phyloP scores from a whole-genome alignment of 1,284 basidiomycete genomes.

The Lignosus rhinocerotis region DNA sequence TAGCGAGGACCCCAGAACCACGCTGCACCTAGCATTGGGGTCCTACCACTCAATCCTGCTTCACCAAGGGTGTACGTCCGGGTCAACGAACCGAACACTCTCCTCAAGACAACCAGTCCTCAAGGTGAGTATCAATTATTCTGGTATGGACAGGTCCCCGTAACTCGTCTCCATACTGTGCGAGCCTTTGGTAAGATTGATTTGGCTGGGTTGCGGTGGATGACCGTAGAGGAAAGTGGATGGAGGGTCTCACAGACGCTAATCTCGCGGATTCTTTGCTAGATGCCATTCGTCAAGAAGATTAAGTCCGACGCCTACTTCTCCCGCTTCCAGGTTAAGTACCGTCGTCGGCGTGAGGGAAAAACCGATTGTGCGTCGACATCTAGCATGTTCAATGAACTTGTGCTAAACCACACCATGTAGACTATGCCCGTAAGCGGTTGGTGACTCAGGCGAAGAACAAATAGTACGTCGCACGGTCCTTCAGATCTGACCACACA shows the following conservation, averaged over 20 bases:
- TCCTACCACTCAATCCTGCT: conserved; percentile 11
- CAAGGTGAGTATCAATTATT: conserved; percentile 51
- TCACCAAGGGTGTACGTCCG: conserved; percentile 14
- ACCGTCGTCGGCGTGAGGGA: conserved; percentile 93
- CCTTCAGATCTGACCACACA: neutral
- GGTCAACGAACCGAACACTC: conserved; percentile 36
- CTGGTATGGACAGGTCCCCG: neutral
- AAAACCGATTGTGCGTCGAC: conserved; percentile 90
- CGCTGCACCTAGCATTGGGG: conserved; percentile 14
- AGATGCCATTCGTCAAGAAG: conserved; percentile 92
- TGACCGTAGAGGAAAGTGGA: conserved; percentile 33
- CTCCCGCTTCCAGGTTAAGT: conserved; percentile 97
- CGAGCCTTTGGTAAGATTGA: neutral
- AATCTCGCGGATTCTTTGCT: conserved; percentile 10
- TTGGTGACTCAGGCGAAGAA: conserved; percentile 98
- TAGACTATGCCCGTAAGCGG: conserved; percentile 96
- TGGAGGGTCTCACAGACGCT: conserved; percentile 29
- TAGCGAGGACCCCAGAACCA: conserved; percentile 10
- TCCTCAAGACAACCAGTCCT: conserved; percentile 41
- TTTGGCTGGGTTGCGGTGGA: conserved; percentile 26
- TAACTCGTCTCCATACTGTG: neutral
- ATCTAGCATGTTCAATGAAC: neutral
- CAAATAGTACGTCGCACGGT: conserved; percentile 78
- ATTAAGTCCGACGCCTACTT: conserved; percentile 93
- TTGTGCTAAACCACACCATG: neutral